Evolutionary conservation across 1,139 yeast genomes (phyloP).

Genomic region (Zygotorulaspora mrakii): DNA sequence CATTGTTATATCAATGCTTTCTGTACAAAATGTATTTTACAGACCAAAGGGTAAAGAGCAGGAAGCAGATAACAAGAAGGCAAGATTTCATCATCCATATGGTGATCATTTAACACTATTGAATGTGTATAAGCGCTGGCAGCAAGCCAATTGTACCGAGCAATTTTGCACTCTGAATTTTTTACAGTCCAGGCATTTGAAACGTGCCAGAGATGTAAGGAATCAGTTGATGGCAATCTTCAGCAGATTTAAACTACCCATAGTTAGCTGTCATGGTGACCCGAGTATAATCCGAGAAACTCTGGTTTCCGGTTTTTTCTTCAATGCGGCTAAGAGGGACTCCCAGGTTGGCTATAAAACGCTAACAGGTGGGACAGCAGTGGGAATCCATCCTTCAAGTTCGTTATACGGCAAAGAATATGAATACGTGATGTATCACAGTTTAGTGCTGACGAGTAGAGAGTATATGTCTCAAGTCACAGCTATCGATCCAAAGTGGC

Average conservation of each 20-base stretch:
- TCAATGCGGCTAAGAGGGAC: slow-evolving; percentile 76
- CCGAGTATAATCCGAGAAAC: slow-evolving; percentile 65
- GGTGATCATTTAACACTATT: slow-evolving; percentile 88
- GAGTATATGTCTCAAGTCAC: slow-evolving; percentile 93
- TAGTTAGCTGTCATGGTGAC: slow-evolving; percentile 59
- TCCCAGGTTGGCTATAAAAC: slow-evolving; percentile 78
- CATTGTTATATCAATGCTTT: slow-evolving; percentile 85
- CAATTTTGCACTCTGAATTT: slow-evolving; percentile 82
- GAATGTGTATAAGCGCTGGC: slow-evolving; percentile 81
- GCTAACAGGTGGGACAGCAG: slow-evolving; percentile 70
- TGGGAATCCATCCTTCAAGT: slow-evolving; percentile 85
- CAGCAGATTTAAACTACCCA: slow-evolving; percentile 49
- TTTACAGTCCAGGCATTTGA: slow-evolving; percentile 75
- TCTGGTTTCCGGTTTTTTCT: slow-evolving; percentile 82
- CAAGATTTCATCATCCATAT: slow-evolving; percentile 66
- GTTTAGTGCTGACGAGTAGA: slow-evolving; percentile 71
- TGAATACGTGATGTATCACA: slow-evolving; percentile 80
- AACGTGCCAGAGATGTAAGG: slow-evolving; percentile 74
- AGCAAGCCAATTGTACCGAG: slow-evolving; percentile 52
- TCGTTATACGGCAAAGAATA: slow-evolving; percentile 69
- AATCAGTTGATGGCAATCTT: slow-evolving; percentile 65
- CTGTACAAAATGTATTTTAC: slow-evolving; percentile 79
- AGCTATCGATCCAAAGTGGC: slow-evolving; percentile 79
- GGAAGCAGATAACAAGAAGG: slow-evolving; percentile 73
- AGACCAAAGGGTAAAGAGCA: slow-evolving; percentile 78